Evolutionary conservation across 441 rosid species (phyloP), one percentile per base, ranked within the genome.

Genomic region (Macaranga tanarius): DNA sequence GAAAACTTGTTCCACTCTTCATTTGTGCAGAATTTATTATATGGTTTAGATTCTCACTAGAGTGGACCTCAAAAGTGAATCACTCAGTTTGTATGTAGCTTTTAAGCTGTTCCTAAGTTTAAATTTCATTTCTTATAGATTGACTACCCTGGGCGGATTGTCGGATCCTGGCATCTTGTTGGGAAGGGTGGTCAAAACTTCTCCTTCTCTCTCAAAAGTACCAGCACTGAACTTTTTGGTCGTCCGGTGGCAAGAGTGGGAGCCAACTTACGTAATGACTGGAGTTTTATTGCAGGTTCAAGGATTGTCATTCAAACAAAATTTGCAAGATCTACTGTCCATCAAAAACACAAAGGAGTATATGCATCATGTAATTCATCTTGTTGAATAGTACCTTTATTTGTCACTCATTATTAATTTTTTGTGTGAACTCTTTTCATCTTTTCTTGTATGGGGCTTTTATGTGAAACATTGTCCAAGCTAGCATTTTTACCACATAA

Each of bases 281-380:
- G 92, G 90, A 90, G 87, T 84, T 90, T 87, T 58, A 47, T 74
- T 10, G 80, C 89, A 78, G 95, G 95, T 72, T 85, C 96, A 44
- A 82, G 83, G 79, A 63, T 86, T 76, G 58, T 65, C 31, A 40
- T 62, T 19, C 76, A 47, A 52, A 85, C 86, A 8, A 76, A 72
- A 67, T 54, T 76, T 69, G 57, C 84, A 17, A 73, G 73, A 34
- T 65, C 73, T 20, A 7, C 28, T 31, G 68, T 31, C 67, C 60
- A n/a, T 71, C 84, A 62, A 65, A 90, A 83, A 71, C 40, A 59
- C 77, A 70, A 80, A 0, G 28, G 75, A 68, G 79, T 87, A 57
- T 82, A 77, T 50, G 93, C 97, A 82, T 92, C 98, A 82, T 94
- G 97, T 92, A 88, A 86, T 55, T 44, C 76, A 40, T 72, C 50